These are phyloP conservation scores for Ehretia macrophylla DNA, from an alignment of 257 asterid genomes.

Conservation along the genomic window DNA sequence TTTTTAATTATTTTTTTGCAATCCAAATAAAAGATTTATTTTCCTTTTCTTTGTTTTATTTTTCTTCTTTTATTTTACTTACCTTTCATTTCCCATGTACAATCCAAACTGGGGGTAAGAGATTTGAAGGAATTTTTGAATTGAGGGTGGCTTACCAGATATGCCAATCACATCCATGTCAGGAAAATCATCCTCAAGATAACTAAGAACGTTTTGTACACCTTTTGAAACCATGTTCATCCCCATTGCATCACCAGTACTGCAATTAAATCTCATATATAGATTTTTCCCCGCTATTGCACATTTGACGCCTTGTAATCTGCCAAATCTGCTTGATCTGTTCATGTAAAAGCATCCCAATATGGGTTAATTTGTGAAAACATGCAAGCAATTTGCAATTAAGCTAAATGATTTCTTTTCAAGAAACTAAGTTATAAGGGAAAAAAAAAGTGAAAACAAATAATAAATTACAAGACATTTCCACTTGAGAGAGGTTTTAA, in stretches of 20 bases:
- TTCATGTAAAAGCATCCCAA: slow-evolving; percentile 1
- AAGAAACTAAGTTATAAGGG: too few species aligned
- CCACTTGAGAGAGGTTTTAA: too few species aligned
- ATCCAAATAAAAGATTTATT: too few species aligned
- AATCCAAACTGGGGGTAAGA: too few species aligned
- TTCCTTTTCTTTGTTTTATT: too few species aligned
- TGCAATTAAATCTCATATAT: slow-evolving; percentile 43
- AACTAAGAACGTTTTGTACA: slow-evolving; percentile 48
- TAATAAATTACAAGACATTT: too few species aligned
- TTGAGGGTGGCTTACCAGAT: slow-evolving; percentile 52
- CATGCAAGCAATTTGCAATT: not conserved
- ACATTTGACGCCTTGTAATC: slow-evolving; percentile 38
- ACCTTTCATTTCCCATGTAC: too few species aligned
- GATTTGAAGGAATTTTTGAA: too few species aligned
- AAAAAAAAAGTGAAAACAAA: not conserved
- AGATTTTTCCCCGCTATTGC: slow-evolving; percentile 54
- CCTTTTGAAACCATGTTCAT: slow-evolving; percentile 64
- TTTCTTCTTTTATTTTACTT: too few species aligned
- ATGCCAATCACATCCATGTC: slow-evolving; percentile 57
- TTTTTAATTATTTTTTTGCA: too few species aligned
- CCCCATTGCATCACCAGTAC: slow-evolving; percentile 65
- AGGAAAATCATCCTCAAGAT: slow-evolving; percentile 36
- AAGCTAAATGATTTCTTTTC: too few species aligned
- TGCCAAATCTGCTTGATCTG: slow-evolving; percentile 57
- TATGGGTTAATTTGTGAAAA: not conserved